A percentile compares a stretch with the other conserved stretches of the same genome.
These are phyloP conservation scores for Wickerhamomyces alni DNA, from an alignment of 805 yeast genomes.

Conservation along the genomic window DNA sequence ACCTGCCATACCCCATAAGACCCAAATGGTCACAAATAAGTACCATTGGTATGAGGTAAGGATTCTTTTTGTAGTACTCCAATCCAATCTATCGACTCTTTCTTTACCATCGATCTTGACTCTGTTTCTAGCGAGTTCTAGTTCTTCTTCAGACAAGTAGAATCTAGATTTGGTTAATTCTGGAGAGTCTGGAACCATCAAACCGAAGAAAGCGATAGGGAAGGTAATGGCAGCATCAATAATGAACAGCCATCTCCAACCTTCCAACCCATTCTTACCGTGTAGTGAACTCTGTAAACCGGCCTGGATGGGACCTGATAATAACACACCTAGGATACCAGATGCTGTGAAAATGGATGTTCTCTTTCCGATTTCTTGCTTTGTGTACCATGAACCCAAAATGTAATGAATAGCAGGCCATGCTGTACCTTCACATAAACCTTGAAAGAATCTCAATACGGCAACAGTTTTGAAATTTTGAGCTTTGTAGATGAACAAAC, in stretches of 20 bases:
- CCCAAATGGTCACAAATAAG: slow-evolving; percentile 14
- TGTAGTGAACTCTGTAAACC: slow-evolving; percentile 34
- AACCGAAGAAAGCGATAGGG: slow-evolving; percentile 49
- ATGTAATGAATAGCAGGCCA: slow-evolving; percentile 57
- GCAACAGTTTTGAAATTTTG: slow-evolving; percentile 44
- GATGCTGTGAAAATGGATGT: slow-evolving; percentile 59
- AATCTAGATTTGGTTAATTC: slow-evolving; percentile 19
- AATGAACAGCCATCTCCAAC: slow-evolving; percentile 64
- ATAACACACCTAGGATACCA: slow-evolving; percentile 36
- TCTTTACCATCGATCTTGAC: slow-evolving; percentile 13
- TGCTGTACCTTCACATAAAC: slow-evolving; percentile 62
- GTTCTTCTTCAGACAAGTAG: slow-evolving; percentile 12
- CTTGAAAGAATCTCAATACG: slow-evolving; percentile 59
- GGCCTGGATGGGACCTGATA: slow-evolving; percentile 49
- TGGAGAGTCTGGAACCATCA: slow-evolving; percentile 37
- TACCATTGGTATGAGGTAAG: slow-evolving; percentile 16
- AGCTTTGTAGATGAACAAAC: slow-evolving; percentile 42
- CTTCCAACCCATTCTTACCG: slow-evolving; percentile 38
- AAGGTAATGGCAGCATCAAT: slow-evolving; percentile 40
- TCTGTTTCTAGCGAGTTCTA: slow-evolving; percentile 9
- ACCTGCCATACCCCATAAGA: slow-evolving; percentile 11
- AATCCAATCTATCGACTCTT: slow-evolving; percentile 11
- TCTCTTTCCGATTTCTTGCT: slow-evolving; percentile 53
- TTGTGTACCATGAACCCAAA: slow-evolving; percentile 55
- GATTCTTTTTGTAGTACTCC: slow-evolving; percentile 14